phyloP scores from a whole-genome alignment of 306 rosid species.

The Dalbergia cochinchinensis region DNA sequence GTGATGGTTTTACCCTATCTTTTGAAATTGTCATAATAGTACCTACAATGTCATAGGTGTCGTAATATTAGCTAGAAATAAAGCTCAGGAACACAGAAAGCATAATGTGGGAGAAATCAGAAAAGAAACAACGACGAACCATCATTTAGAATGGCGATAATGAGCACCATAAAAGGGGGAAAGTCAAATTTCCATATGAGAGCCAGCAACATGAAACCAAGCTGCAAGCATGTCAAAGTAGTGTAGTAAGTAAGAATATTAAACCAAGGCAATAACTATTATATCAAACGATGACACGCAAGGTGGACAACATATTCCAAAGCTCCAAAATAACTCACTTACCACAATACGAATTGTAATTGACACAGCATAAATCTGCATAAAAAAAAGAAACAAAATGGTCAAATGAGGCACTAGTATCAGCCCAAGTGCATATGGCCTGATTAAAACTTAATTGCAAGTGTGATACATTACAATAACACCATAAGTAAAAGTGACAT shows the following conservation, averaged over 20 bases:
- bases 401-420: slow-evolving; percentile 13
- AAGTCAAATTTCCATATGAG: slow-evolving; percentile 95
- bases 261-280: slow-evolving; percentile 23
- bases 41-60: slow-evolving; percentile 58
- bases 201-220: slow-evolving; percentile 98
- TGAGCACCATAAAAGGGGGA: slow-evolving; percentile 99
- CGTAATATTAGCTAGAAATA: slow-evolving; percentile 22
- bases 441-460: neutral
- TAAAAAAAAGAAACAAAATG: slow-evolving; percentile 31
- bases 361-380: slow-evolving; percentile 98
- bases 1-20: slow-evolving; percentile 97
- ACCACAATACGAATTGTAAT: slow-evolving; percentile 99
- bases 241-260: slow-evolving; percentile 39
- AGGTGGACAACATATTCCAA: neutral
- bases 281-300: slow-evolving; percentile 8
- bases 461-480: neutral
- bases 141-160: slow-evolving; percentile 95
- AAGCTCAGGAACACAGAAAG: neutral
- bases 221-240: slow-evolving; percentile 66
- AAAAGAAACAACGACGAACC: slow-evolving; percentile 63
- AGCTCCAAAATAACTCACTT: slow-evolving; percentile 47
- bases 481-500: slow-evolving; percentile 10
- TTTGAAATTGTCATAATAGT: slow-evolving; percentile 98
- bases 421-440: neutral
- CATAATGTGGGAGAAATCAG: neutral